Conservation (phyloP, 352 stramenopile species). For the Phytopythium vexans region DNA sequence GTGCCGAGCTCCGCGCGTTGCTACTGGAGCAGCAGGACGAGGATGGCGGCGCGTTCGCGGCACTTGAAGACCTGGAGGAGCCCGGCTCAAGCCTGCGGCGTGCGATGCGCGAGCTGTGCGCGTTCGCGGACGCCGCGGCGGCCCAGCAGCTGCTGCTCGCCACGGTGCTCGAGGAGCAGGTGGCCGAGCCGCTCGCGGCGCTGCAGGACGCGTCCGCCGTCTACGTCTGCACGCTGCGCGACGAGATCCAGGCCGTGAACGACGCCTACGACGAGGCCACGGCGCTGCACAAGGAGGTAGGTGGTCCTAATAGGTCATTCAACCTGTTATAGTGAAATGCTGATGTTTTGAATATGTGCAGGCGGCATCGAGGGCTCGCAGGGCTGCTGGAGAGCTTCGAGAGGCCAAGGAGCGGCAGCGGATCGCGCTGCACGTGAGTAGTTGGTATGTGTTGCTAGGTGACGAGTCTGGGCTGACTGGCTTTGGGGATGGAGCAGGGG, state of each 20-base stretch:
- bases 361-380: constrained; percentile 30
- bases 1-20: constrained; percentile 58
- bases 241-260: constrained; percentile 76
- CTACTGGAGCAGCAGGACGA: constrained; percentile 22
- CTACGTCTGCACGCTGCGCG: constrained; percentile 78
- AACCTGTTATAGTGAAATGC: neutral
- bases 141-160: constrained; percentile 71
- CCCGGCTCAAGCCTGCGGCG: constrained; percentile 55
- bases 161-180: constrained; percentile 79
- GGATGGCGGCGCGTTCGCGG: constrained; percentile 17
- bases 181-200: constrained; percentile 71
- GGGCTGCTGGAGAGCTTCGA: constrained; percentile 34
- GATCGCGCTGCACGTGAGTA: constrained; percentile 57
- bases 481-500: constrained; percentile 19
- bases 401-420: constrained; percentile 63
- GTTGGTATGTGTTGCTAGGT: neutral
- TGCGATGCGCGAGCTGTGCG: constrained; percentile 56
- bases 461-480: neutral
- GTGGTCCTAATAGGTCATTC: no score
- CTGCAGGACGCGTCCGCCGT: constrained; percentile 70
- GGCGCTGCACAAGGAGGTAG: constrained; percentile 31
- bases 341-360: neutral
- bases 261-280: constrained; percentile 57
- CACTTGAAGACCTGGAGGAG: constrained; percentile 70
- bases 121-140: constrained; percentile 56